phyloP scores from a whole-genome alignment of 352 stramenopile species.

The Phytophthora pinifolia region DNA sequence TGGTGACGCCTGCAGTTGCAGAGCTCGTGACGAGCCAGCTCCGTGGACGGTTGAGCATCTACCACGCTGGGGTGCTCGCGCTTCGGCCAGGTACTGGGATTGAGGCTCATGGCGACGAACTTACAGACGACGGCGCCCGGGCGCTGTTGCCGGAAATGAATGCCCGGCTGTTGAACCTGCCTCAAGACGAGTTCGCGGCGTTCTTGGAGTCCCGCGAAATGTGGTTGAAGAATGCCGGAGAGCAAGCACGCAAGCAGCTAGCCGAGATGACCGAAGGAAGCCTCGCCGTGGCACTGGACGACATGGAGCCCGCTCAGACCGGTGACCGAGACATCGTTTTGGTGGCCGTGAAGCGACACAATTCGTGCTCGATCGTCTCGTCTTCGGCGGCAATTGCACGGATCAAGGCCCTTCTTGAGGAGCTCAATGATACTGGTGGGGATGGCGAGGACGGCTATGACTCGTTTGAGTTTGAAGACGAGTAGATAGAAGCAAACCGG shows the following conservation, averaged over 20 bases:
- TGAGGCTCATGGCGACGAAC: slow-evolving; percentile 38
- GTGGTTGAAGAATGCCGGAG: slow-evolving; percentile 77
- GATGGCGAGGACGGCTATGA: slow-evolving; percentile 74
- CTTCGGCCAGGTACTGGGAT: slow-evolving; percentile 30
- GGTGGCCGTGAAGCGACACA: slow-evolving; percentile 61
- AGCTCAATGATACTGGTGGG: slow-evolving; percentile 55
- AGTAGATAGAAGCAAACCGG: slow-evolving; percentile 15
- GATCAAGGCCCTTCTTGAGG: slow-evolving; percentile 71
- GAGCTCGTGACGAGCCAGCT: slow-evolving; percentile 40
- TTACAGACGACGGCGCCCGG: slow-evolving; percentile 69
- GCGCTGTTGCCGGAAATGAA: slow-evolving; percentile 55
- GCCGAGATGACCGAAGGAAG: slow-evolving; percentile 57
- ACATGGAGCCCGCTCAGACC: slow-evolving; percentile 81
- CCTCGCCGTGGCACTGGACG: slow-evolving; percentile 68
- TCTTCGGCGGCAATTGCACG: slow-evolving; percentile 58
- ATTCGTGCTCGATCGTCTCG: slow-evolving; percentile 74
- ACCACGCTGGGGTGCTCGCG: slow-evolving; percentile 64
- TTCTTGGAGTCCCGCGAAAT: slow-evolving; percentile 68
- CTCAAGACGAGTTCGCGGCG: slow-evolving; percentile 63
- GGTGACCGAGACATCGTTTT: slow-evolving; percentile 71
- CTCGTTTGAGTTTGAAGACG: slow-evolving; percentile 75
- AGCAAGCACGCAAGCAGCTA: slow-evolving; percentile 50
- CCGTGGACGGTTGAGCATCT: slow-evolving; percentile 52
- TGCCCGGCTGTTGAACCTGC: slow-evolving; percentile 50
- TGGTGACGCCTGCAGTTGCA: slow-evolving; percentile 59